Conservation (phyloP, 768 basidiomycete species). For the Hydnum rufescens region DNA sequence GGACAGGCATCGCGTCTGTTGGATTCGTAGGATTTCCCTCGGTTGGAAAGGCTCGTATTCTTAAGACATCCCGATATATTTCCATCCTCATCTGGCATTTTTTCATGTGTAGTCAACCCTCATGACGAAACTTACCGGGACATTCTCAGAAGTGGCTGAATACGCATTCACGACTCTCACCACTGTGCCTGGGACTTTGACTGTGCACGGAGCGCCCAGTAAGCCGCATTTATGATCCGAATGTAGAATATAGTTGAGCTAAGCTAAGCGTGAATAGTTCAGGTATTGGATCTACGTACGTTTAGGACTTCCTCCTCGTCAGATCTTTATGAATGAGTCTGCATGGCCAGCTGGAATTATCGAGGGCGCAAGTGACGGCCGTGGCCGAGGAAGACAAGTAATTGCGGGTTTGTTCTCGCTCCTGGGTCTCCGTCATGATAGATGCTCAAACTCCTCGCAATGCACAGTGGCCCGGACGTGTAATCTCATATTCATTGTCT, state of each 20-base stretch:
- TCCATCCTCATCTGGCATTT: constrained; percentile 7
- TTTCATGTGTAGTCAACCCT: constrained; percentile 54
- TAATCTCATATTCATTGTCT: constrained; percentile 94
- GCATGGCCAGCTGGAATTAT: constrained; percentile 68
- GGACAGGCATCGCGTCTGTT: constrained; percentile 63
- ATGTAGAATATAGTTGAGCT: constrained; percentile 31
- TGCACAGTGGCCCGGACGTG: constrained; percentile 82
- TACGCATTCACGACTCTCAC: constrained; percentile 96
- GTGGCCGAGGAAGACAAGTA: constrained; percentile 89
- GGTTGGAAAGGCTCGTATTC: constrained; percentile 59
- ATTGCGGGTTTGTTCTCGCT: constrained; percentile 41
- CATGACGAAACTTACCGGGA: constrained; percentile 93
- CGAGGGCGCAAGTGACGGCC: constrained; percentile 90
- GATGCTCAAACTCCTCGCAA: too few species aligned
- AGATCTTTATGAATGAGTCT: constrained; percentile 7
- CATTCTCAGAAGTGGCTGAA: constrained; percentile 85
- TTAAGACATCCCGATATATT: neutral
- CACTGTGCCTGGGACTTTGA: constrained; percentile 86
- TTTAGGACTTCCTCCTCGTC: neutral
- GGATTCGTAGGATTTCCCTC: constrained; percentile 92
- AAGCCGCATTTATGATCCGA: constrained; percentile 28
- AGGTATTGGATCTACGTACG: constrained; percentile 14
- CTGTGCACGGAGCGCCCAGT: constrained; percentile 82
- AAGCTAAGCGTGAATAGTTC: constrained; percentile 1
- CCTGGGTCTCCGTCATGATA: constrained; percentile 4